phyloP scores from a whole-genome alignment of 2,329 filamentous ascomycete genomes.

The Cladosporium sphaerospermum region DNA sequence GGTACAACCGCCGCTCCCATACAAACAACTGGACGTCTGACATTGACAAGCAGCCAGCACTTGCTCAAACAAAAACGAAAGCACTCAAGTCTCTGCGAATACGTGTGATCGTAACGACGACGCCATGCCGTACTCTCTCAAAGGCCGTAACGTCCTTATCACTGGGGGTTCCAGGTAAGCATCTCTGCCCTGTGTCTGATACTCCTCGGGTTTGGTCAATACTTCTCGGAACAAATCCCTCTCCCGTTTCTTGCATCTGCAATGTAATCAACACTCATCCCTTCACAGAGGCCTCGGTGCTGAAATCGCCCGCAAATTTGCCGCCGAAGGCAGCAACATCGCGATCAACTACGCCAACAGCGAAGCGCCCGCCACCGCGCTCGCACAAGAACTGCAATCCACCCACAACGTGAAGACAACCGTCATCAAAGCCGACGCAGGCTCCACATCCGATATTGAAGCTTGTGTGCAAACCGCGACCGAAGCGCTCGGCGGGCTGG shows the following conservation, averaged over 20 bases:
- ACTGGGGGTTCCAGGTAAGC: constrained; percentile 58
- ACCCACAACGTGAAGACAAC: constrained; percentile 48
- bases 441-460: constrained; percentile 52
- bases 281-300: constrained; percentile 63
- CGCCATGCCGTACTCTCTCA: constrained; percentile 57
- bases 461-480: constrained; percentile 55
- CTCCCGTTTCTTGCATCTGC: too few species aligned
- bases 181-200: too few species aligned
- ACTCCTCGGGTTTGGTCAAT: too few species aligned
- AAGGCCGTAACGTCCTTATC: constrained; percentile 56
- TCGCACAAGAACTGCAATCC: constrained; percentile 50
- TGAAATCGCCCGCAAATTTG: constrained; percentile 60
- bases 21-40: too few species aligned
- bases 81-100: too few species aligned
- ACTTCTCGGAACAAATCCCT: too few species aligned
- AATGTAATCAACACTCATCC: neutral
- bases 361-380: constrained; percentile 51
- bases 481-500: constrained; percentile 60
- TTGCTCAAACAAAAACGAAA: too few species aligned
- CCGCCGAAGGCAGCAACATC: constrained; percentile 60
- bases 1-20: too few species aligned
- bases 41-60: too few species aligned
- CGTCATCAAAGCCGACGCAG: constrained; percentile 61
- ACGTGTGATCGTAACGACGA: neutral
- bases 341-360: constrained; percentile 68